Base-by-base conservation (phyloP, 495 filamentous ascomycete species). In the Rhypophila decipiens region DNA sequence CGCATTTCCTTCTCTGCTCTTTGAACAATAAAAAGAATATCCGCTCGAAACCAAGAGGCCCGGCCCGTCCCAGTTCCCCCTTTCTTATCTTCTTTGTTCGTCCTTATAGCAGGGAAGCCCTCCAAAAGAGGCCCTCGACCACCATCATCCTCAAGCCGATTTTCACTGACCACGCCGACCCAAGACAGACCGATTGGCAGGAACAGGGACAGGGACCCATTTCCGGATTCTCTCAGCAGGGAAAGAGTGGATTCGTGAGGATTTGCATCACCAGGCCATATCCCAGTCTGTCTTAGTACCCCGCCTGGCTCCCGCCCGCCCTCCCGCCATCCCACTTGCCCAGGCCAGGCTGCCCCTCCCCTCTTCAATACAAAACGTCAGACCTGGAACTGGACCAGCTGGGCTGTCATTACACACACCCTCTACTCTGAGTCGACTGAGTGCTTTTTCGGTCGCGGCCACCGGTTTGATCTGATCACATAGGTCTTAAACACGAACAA, bases 1-100 rank as follows among this genome's bases (percentile, higher is more conserved):
- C 27, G 27, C n/a, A 39, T 18, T 39, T 19, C n/a, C 11, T 20
- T 44, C 37, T 50, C 42, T 52, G 47, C 20, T 38, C 38, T 29
- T 47, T 42, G 41, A 47, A 39, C 29, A 22, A 46, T 24, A 34
- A 15, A 46, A 37, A 46, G 18, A 36, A 46, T 24, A 12, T 42
- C 17, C 3, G 4, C 2, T 20, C 27, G 19, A 22, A n/a, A 20
- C 37, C n/a, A n/a, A 39, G 37, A 39, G 27, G 27, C 27, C 27
- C 27, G 27, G 27, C 27, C 27, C 27, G 27, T 31, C 27, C 27
- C 27, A 31, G 27, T 7, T 31, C 27, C 13, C 7, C 27, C 27
- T 31, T 31, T 7, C 13, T 31, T 7, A 7, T 31, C 27, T 31
- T 31, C 27, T 7, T 31, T 31, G 27, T 31, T 31, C 27, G 7